Conservation (phyloP, 805 yeast species). For the Barnettozyma sp. region DNA sequence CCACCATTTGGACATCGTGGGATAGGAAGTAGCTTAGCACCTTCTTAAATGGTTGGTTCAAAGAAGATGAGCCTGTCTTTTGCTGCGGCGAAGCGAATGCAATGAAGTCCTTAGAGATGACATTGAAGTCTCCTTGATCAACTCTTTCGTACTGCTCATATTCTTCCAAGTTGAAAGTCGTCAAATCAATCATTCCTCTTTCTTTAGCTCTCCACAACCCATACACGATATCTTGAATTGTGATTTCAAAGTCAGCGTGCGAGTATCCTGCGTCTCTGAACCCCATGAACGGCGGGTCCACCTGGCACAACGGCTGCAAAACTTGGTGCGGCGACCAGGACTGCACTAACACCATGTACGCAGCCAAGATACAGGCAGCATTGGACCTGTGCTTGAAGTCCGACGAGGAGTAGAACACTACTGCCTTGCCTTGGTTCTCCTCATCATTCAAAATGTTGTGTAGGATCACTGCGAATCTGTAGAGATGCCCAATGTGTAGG, state of each 20-base stretch:
- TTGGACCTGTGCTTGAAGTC: constrained; percentile 80
- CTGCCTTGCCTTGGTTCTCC: constrained; percentile 77
- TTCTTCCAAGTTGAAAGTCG: constrained; percentile 83
- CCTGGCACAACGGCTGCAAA: constrained; percentile 86
- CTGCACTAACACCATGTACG: constrained; percentile 92
- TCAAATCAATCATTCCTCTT: constrained; percentile 78
- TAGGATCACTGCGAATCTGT: constrained; percentile 89
- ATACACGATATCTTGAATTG: constrained; percentile 91
- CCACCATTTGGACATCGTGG: constrained; percentile 79
- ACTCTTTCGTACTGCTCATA: constrained; percentile 93
- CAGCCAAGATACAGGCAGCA: constrained; percentile 89
- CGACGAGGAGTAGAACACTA: constrained; percentile 82
- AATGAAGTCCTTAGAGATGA: constrained; percentile 84
- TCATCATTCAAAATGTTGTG: constrained; percentile 89
- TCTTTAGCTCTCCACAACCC: constrained; percentile 98
- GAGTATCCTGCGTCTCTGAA: constrained; percentile 98
- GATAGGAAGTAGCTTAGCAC: constrained; percentile 71
- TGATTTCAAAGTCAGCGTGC: constrained; percentile 85
- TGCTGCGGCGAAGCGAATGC: constrained; percentile 98
- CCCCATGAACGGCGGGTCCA: constrained; percentile 88
- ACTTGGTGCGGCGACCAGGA: constrained; percentile 99
- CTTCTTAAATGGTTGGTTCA: constrained; percentile 72
- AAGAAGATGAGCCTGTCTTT: constrained; percentile 33
- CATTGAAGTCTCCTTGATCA: constrained; percentile 94
- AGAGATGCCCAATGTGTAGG: constrained; percentile 83